phyloP scores from a whole-genome alignment of 139 green algal species.

The Nannochloris sp. region DNA sequence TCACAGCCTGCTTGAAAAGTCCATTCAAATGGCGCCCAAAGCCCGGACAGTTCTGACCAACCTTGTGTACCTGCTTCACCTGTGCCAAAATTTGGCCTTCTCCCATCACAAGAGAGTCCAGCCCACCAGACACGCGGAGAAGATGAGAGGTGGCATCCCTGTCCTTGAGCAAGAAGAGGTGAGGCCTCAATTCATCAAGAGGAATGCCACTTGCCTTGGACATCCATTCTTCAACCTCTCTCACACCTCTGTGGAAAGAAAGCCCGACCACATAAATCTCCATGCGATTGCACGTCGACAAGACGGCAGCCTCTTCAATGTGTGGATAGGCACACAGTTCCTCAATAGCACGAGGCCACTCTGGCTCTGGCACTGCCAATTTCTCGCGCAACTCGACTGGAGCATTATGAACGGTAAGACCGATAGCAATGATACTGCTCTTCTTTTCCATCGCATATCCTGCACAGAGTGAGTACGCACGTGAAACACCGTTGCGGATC shows the following conservation, averaged over 20 bases:
- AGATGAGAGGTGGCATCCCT: slow-evolving; percentile 91
- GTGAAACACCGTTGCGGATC: background rate
- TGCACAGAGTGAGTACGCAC: slow-evolving; percentile 32
- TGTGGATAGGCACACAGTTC: slow-evolving; percentile 90
- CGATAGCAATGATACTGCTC: slow-evolving; percentile 91
- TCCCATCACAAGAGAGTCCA: slow-evolving; percentile 97
- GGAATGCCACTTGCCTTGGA: slow-evolving; percentile 75
- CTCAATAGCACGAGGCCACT: slow-evolving; percentile 88
- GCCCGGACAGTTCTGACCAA: slow-evolving; percentile 77
- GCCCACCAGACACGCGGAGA: slow-evolving; percentile 83
- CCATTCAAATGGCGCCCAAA: slow-evolving; percentile 97
- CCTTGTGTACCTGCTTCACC: slow-evolving; percentile 88
- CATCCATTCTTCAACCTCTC: slow-evolving; percentile 98
- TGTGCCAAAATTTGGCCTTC: slow-evolving; percentile 99
- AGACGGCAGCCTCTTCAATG: slow-evolving; percentile 94
- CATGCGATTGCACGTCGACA: slow-evolving; percentile 99
- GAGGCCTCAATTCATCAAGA: slow-evolving; percentile 83
- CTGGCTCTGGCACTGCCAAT: slow-evolving; percentile 88
- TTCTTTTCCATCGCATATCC: slow-evolving; percentile 84
- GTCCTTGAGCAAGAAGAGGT: slow-evolving; percentile 96
- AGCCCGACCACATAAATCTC: slow-evolving; percentile 96
- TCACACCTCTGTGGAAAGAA: slow-evolving; percentile 85
- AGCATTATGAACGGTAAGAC: slow-evolving; percentile 89
- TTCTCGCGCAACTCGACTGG: slow-evolving; percentile 96
- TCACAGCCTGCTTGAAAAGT: slow-evolving; percentile 98